Percentiles rank a stretch among this genome's conserved stretches.
Conservation (phyloP, 768 basidiomycete species). For the Mycena kentingensis region DNA sequence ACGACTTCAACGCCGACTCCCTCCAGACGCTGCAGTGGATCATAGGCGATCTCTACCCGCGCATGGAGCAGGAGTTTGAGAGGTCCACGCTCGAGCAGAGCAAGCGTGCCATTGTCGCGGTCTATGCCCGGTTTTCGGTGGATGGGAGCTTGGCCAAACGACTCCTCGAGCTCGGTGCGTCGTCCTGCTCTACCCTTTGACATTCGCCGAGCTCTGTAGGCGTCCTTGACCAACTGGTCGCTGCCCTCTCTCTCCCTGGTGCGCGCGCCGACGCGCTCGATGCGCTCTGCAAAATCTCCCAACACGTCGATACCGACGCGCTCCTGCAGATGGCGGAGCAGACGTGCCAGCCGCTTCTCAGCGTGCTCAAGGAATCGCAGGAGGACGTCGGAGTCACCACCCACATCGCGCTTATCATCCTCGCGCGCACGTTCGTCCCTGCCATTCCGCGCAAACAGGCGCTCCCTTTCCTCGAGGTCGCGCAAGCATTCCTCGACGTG, state of each 20-base stretch:
- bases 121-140: conserved; percentile 47
- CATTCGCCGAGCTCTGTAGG: conserved; percentile 25
- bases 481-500: not conserved
- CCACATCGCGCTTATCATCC: no score
- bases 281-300: conserved; percentile 42
- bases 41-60: no score
- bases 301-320: conserved; percentile 39
- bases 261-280: conserved; percentile 40
- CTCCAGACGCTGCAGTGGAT: no score
- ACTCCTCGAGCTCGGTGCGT: conserved; percentile 40
- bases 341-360: no score
- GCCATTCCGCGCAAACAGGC: not conserved
- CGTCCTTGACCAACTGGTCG: conserved; percentile 41
- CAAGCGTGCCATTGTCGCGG: conserved; percentile 41
- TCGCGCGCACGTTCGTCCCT: not conserved
- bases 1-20: no score
- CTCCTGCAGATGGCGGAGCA: no score
- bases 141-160: conserved; percentile 44
- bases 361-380: no score
- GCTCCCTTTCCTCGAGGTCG: not conserved
- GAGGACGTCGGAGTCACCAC: no score
- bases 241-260: conserved; percentile 36
- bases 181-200: not conserved
- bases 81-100: conserved; percentile 33
- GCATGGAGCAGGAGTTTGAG: conserved; percentile 38